Base-by-base conservation (phyloP, 805 yeast genomes). In the Yamadazyma ubonensis region DNA sequence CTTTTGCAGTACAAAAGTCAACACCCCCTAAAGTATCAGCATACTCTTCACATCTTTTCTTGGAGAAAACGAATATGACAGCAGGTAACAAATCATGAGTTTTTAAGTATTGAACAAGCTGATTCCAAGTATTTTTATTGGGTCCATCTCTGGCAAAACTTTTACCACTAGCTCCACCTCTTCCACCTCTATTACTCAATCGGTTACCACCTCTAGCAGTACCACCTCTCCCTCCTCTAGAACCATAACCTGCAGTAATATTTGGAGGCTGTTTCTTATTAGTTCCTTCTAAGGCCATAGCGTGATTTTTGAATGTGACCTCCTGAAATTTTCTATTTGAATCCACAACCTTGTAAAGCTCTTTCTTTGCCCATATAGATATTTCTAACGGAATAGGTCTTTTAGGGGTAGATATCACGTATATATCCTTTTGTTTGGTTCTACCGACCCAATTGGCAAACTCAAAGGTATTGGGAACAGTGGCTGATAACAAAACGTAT, bases 361-460 rank as follows among this genome's bases (percentile, higher is more conserved):
- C 73, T 42, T 79, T 75, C 49, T 86, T 88, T 1, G 95, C 91
- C 87, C 95, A 88, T 10, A 87, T 66, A 48, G 72, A 82, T 28
- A 91, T 86, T 54, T 87, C 96, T 42, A 93, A 65, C 0, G 99
- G 99, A 16, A 93, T 95, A 0, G 99, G 99, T 58, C 99, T 81
- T 59, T 93, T 87, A 9, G 96, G 89, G 0, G 99, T 93, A 0
- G 96, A 88, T 15, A 93, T 93, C 34, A 93, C 99, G 54, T 93
- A 91, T 6, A 93, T 91, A 54, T 93, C 95, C 59, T 90, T 91
- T 52, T 87, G 90, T 57, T 93, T 93, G 0, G 99, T 93, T 61
- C 99, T 75, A 4, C 99, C 98, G 14, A 93, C 91, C 99, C 99
- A 93, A 49, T 84, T 86, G 6, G 99, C 99, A 72, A 93, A 93